phyloP scores from a whole-genome alignment of 1,139 yeast genomes.

The Wickerhamomyces sp. region DNA sequence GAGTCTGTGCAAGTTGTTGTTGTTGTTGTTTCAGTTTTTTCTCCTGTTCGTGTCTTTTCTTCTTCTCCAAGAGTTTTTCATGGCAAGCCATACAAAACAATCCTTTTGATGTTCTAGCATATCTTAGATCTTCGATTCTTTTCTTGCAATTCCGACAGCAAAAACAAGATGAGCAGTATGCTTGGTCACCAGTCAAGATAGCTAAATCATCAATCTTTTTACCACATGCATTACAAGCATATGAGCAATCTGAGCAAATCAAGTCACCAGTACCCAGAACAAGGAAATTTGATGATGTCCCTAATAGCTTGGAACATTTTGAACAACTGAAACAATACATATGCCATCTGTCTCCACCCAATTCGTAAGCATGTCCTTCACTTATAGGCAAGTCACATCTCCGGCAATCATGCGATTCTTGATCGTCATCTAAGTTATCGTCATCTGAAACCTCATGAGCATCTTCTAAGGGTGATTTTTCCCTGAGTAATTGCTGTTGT shows the following conservation, averaged over 20 bases:
- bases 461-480: not conserved
- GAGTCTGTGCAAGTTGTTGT: not conserved
- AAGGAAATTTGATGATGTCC: slow-evolving; percentile 83
- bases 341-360: slow-evolving; percentile 95
- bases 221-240: slow-evolving; percentile 81
- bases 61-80: slow-evolving; percentile 63
- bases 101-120: slow-evolving; percentile 93
- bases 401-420: slow-evolving; percentile 21
- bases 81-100: slow-evolving; percentile 93
- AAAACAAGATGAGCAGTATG: slow-evolving; percentile 90
- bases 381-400: slow-evolving; percentile 37
- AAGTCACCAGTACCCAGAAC: slow-evolving; percentile 91
- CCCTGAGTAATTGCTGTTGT: not conserved
- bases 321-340: slow-evolving; percentile 88
- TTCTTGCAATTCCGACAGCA: slow-evolving; percentile 86
- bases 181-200: slow-evolving; percentile 88
- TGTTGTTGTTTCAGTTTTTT: slow-evolving; percentile 10
- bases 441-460: slow-evolving; percentile 4
- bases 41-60: slow-evolving; percentile 25
- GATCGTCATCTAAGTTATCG: slow-evolving; percentile 9
- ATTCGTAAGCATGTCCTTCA: slow-evolving; percentile 78
- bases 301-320: slow-evolving; percentile 70
- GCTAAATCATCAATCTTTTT: slow-evolving; percentile 94
- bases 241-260: slow-evolving; percentile 88
- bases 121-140: slow-evolving; percentile 83